Evolutionary conservation across 768 basidiomycete species (phyloP).

Genomic region (Glaciozyma antarctica): DNA sequence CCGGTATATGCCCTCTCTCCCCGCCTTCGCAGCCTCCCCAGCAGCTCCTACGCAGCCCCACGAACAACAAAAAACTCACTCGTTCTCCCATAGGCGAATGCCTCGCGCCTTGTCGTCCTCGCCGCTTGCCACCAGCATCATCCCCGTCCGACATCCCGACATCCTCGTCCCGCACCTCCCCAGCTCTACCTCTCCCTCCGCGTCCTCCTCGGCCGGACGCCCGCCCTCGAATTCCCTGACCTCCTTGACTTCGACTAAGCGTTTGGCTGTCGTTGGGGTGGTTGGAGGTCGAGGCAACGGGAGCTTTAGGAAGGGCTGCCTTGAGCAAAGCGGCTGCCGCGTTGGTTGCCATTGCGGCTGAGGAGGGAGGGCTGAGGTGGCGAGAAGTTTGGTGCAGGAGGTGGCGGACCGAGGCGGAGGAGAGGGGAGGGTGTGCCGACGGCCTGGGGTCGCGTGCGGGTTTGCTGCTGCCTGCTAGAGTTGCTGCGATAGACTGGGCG

Average conservation of each 20-base stretch:
- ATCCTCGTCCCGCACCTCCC: constrained; percentile 20
- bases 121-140: background rate
- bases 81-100: constrained; percentile 27
- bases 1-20: background rate
- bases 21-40: too few species aligned
- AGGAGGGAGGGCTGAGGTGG: background rate
- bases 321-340: constrained; percentile 20
- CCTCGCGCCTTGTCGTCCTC: constrained; percentile 18
- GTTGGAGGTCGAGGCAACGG: background rate
- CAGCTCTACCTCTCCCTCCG: too few species aligned
- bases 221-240: too few species aligned
- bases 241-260: too few species aligned
- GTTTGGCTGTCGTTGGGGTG: background rate
- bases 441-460: background rate
- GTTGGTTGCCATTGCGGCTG: constrained; percentile 4
- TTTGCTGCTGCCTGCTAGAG: background rate
- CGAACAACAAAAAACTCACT: background rate
- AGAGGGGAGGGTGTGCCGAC: background rate
- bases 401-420: background rate
- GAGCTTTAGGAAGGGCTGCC: constrained; percentile 9
- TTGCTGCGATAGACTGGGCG: background rate
- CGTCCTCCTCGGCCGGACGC: too few species aligned
- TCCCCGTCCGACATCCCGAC: constrained; percentile 23
- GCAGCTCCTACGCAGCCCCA: background rate
- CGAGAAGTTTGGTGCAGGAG: constrained; percentile 1